Evolutionary conservation across 2,329 filamentous ascomycete species (phyloP), one percentile per base, ranked within the genome.

Genomic region (Apiospora arundinis): DNA sequence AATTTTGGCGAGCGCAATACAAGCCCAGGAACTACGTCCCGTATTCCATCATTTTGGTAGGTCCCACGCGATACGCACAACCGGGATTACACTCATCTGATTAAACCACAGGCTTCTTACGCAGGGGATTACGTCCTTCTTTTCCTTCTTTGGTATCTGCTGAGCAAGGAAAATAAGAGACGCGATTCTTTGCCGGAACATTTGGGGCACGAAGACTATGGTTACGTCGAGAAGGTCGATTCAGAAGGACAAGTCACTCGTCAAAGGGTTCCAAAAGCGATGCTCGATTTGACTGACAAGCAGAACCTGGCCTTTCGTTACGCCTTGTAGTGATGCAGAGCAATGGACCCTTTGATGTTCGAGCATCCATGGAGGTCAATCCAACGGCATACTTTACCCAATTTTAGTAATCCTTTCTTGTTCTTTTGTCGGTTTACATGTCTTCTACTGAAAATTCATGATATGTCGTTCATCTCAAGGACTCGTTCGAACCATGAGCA

Each of bases 261-360:
- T 28, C 49, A 65, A 37, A 71, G 69, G 44, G 70, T 69, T 11
- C 46, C 67, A 14, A 71, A 46, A 42, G 70, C 44, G 45, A 71
- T 71, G 70, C 66, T 71, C 3, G 70, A 71, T 12, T 45, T 71
- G 70, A 71, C 67, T 12, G 70, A 71, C 16, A 37, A 23, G 40
- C 66, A 71, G 66, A 71, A 71, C 28, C 25, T 71, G 48, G 40
- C 70, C n/a, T 71, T 71, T 21, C 70, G 70, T n/a, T 71, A 71
- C 32, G 70, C 67, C 21, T 66, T 71, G 8, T 49, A 49, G 21
- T 8, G 9, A 14, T 11, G 40, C 18, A n/a, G 45, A 32, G 16
- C 18, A n/a, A 21, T 14, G 45, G 16, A 7, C 16, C 32, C 3
- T 3, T 32, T 32, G 32, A 6, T 32, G 32, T 6, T 32, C 3